Evolutionary conservation across 768 basidiomycete species (phyloP), one percentile per base, ranked within the genome.

Genomic region (Coprinopsis strossmayeri): DNA sequence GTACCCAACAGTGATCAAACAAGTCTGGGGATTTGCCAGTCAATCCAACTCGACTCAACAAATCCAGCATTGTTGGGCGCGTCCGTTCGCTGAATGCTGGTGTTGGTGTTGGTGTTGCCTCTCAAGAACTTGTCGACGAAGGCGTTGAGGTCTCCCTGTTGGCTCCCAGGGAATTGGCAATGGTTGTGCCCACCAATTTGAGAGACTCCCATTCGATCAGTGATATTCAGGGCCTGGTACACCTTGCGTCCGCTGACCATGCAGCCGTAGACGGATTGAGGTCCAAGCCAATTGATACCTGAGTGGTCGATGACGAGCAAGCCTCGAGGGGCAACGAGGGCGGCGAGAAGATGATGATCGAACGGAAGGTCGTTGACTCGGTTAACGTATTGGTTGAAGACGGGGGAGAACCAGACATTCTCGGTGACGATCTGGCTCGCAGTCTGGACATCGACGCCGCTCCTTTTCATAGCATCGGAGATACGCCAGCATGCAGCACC

Each of bases 371-470:
- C 57, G 55, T 61, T 60, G 26, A 79, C 64, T 34, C 65, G 61
- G 59, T 68, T 70, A 5, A 72, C 73, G 61, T 68, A 79, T 50
- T 67, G 63, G 48, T 71, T 62, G 62, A 80, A 80, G 46, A 56
- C 57, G n/a, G 69, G 65, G 18, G 75, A 75, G 70, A 80, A 77
- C 79, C 80, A 82, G 27, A 78, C 78, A 59, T 82, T 80, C 66
- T 82, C 79, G 32, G 61, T 62, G 43, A 82, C 72, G 55, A 82
- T 81, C 59, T 82, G 74, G 7, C 69, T 67, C 2, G 78, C 77
- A 3, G 76, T 77, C 62, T 82, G 80, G 1, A 75, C 74, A 41
- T 55, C 54, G 20, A 62, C 61, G 1, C 78, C 78, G n/a, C 54
- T 57, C 23, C 59, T 53, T 53, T 70, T 61, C 69, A 77, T 70